These are phyloP conservation scores for Monosporascus sp. DNA, from an alignment of 2,329 filamentous ascomycete genomes.

Conservation along the genomic window DNA sequence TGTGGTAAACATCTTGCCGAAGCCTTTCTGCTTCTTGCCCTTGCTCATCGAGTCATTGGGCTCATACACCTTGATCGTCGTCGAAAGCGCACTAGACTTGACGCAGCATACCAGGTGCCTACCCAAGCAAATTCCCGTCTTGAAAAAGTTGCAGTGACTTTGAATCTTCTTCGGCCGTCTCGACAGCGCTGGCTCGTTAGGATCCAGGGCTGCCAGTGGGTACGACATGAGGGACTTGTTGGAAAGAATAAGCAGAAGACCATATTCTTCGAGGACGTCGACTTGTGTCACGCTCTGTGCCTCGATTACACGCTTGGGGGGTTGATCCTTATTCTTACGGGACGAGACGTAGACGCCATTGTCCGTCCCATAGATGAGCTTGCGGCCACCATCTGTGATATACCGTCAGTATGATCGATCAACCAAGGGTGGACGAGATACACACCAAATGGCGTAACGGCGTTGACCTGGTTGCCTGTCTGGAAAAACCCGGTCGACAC, in stretches of 20 bases:
- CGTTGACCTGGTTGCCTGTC: constrained; percentile 79
- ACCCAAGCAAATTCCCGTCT: constrained; percentile 89
- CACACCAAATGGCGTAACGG: constrained; percentile 84
- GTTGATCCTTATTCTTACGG: constrained; percentile 78
- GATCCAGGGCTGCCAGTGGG: constrained; percentile 78
- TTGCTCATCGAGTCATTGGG: constrained; percentile 92
- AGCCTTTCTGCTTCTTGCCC: constrained; percentile 91
- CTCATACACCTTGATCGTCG: constrained; percentile 98
- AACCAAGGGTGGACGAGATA: constrained; percentile 9
- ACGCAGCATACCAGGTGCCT: constrained; percentile 94
- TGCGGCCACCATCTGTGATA: constrained; percentile 79
- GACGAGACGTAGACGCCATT: constrained; percentile 90
- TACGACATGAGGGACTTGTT: constrained; percentile 93
- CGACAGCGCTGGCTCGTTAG: constrained; percentile 71
- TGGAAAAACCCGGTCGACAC: constrained; percentile 58
- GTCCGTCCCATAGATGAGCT: constrained; percentile 91
- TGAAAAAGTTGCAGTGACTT: constrained; percentile 98
- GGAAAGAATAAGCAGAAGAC: constrained; percentile 81
- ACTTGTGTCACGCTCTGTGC: constrained; percentile 86
- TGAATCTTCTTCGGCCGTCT: constrained; percentile 94
- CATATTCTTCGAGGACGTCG: constrained; percentile 92
- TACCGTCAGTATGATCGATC: constrained; percentile 4
- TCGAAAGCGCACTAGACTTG: constrained; percentile 87
- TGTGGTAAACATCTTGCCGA: constrained; percentile 90
- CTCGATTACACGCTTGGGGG: constrained; percentile 79